Percentiles rank a stretch among this genome's conserved stretches.
Conservation (phyloP, 2,329 filamentous ascomycete genomes). For the Stagonosporopsis tanaceti region DNA sequence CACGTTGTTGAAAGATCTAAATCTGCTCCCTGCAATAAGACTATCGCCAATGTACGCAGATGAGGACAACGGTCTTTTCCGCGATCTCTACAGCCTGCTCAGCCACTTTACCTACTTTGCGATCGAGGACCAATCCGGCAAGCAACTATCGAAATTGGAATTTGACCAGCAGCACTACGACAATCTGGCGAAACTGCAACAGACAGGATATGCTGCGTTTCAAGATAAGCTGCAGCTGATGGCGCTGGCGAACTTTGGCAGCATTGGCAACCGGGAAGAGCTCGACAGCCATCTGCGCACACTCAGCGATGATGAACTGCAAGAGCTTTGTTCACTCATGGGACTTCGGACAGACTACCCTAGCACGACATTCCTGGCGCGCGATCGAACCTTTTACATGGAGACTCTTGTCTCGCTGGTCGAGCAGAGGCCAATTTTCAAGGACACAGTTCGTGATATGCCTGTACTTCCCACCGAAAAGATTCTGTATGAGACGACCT, state of each 20-base stretch:
- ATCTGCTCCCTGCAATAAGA: constrained; percentile 78
- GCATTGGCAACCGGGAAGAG: constrained; percentile 81
- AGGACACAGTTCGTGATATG: constrained; percentile 76
- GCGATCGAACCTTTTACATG: constrained; percentile 70
- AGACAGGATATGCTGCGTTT: constrained; percentile 77
- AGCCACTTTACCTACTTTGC: constrained; percentile 88
- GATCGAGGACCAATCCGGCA: constrained; percentile 88
- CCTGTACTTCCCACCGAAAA: constrained; percentile 84
- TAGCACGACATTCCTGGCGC: constrained; percentile 67
- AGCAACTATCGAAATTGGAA: constrained; percentile 74
- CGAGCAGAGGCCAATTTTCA: constrained; percentile 81
- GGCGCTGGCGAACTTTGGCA: constrained; percentile 89
- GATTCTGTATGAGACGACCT: constrained; percentile 77
- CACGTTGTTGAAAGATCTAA: constrained; percentile 83
- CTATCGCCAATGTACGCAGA: constrained; percentile 81
- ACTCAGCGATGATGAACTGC: constrained; percentile 77
- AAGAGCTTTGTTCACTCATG: constrained; percentile 72
- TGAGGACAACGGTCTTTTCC: constrained; percentile 76
- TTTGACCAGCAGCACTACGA: constrained; percentile 83
- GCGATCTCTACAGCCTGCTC: constrained; percentile 81
- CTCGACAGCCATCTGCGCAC: constrained; percentile 76
- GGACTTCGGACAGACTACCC: constrained; percentile 87
- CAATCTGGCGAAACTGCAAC: constrained; percentile 78
- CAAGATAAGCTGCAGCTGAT: constrained; percentile 90
- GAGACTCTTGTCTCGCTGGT: constrained; percentile 79